Percentiles rank a stretch among this genome's conserved stretches.
Evolutionary conservation across 1,284 basidiomycete genomes (phyloP).

Genomic region (Cerrena zonata): DNA sequence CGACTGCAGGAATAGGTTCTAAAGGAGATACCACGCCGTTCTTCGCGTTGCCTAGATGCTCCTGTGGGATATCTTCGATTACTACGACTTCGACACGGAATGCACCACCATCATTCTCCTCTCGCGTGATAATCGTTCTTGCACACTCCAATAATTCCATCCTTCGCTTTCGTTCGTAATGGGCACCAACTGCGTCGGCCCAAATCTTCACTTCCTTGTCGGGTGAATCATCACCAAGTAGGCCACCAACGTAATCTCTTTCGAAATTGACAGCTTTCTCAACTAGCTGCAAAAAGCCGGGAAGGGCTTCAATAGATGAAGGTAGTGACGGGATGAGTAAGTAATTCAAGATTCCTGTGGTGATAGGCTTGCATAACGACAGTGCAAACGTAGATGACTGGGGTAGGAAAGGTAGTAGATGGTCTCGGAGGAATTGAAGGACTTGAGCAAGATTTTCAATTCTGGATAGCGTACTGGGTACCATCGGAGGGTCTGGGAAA

Average conservation of each 20-base stretch:
- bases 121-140: constrained; percentile 42
- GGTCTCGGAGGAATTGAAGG: constrained; percentile 49
- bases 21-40: neutral
- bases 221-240: constrained; percentile 43
- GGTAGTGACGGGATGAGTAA: constrained; percentile 66
- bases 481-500: constrained; percentile 39
- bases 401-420: constrained; percentile 56
- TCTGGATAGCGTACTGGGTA: constrained; percentile 33
- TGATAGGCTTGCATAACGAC: constrained; percentile 54
- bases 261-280: constrained; percentile 59
- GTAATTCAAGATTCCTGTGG: constrained; percentile 53
- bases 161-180: constrained; percentile 70
- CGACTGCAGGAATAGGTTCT: constrained; percentile 17
- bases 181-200: constrained; percentile 56
- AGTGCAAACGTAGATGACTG: constrained; percentile 41
- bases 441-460: constrained; percentile 49
- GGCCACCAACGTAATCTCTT: constrained; percentile 41
- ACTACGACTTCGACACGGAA: constrained; percentile 33
- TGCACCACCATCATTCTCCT: constrained; percentile 22
- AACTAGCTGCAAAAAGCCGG: constrained; percentile 55
- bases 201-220: constrained; percentile 55
- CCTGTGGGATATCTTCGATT: constrained; percentile 2
- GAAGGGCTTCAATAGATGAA: constrained; percentile 49
- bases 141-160: constrained; percentile 54
- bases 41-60: neutral